Percentiles rank a stretch among this genome's conserved stretches.
Conservation (phyloP, 139 green algal species). For the Chlorella ohadii region DNA sequence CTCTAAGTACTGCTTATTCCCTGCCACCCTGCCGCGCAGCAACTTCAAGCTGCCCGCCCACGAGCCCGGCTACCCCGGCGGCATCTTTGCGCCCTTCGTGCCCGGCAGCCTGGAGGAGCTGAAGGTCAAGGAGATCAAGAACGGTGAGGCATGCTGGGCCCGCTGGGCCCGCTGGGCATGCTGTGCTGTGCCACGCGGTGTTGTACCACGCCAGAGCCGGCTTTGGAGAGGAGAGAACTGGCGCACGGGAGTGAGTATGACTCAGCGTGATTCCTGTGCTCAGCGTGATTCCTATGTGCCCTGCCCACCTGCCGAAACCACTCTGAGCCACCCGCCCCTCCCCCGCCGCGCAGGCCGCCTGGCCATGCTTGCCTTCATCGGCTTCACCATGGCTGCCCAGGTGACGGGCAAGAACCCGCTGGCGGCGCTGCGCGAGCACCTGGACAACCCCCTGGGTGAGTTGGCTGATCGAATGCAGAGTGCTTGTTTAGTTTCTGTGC, state of each 20-base stretch:
- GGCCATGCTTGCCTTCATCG: slow-evolving; percentile 77
- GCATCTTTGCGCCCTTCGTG: slow-evolving; percentile 78
- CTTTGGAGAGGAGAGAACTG: no score
- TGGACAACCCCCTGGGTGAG: slow-evolving; percentile 69
- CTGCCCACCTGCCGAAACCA: no score
- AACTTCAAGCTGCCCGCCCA: slow-evolving; percentile 77
- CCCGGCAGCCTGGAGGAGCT: slow-evolving; percentile 81
- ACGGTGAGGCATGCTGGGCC: slow-evolving; percentile 51
- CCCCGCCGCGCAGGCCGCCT: slow-evolving; percentile 17
- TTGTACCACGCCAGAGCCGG: no score
- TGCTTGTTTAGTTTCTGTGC: no score
- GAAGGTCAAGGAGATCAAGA: slow-evolving; percentile 98
- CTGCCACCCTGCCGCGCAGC: no score
- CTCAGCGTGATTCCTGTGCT: no score
- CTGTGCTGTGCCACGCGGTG: no score
- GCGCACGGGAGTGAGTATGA: no score
- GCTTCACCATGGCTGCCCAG: slow-evolving; percentile 64
- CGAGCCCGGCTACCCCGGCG: slow-evolving; percentile 78
- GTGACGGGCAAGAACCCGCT: slow-evolving; percentile 80
- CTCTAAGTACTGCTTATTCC: no score
- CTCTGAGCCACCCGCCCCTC: background rate
- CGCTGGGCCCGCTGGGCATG: background rate
- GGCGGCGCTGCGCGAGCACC: slow-evolving; percentile 72
- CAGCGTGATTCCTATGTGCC: no score
- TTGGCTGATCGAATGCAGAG: no score